These are phyloP conservation scores for Dipteronia sinensis DNA, from an alignment of 345 rosid species.

Conservation along the genomic window DNA sequence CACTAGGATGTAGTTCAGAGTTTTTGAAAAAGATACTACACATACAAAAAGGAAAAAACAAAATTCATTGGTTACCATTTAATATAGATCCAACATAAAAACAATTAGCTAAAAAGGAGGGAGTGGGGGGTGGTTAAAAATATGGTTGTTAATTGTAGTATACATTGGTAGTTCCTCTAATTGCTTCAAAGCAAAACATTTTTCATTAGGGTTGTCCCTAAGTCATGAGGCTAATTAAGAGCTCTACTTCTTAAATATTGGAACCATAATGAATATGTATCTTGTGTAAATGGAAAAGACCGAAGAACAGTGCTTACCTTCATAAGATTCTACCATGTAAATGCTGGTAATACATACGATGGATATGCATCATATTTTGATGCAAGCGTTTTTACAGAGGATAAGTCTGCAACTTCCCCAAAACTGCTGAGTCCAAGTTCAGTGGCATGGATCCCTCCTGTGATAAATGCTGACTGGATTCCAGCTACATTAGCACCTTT, in stretches of 20 bases:
- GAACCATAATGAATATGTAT: not conserved
- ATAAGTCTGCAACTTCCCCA: constrained; percentile 60
- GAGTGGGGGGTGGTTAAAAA: too few relatives aligned
- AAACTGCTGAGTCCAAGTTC: constrained; percentile 72
- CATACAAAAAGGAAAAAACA: too few relatives aligned
- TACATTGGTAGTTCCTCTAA: too few relatives aligned
- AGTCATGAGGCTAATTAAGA: not conserved
- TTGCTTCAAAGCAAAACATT: too few relatives aligned
- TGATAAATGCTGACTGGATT: constrained; percentile 64
- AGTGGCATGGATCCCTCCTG: constrained; percentile 77
- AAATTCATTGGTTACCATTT: not conserved
- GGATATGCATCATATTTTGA: constrained; percentile 66
- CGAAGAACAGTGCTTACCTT: constrained; percentile 8
- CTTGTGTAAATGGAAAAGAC: not conserved
- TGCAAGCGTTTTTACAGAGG: constrained; percentile 58
- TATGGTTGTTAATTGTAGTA: too few relatives aligned
- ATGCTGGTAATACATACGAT: constrained; percentile 69
- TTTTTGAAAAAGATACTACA: too few relatives aligned
- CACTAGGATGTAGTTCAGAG: too few relatives aligned
- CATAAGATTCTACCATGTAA: constrained; percentile 52
- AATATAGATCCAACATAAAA: not conserved
- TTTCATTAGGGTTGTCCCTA: too few relatives aligned
- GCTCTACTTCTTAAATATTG: not conserved
- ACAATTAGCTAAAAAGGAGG: not conserved
- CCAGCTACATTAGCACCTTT: constrained; percentile 88